phyloP scores from a whole-genome alignment of 495 filamentous ascomycete species.

The Annulohypoxylon nitens region DNA sequence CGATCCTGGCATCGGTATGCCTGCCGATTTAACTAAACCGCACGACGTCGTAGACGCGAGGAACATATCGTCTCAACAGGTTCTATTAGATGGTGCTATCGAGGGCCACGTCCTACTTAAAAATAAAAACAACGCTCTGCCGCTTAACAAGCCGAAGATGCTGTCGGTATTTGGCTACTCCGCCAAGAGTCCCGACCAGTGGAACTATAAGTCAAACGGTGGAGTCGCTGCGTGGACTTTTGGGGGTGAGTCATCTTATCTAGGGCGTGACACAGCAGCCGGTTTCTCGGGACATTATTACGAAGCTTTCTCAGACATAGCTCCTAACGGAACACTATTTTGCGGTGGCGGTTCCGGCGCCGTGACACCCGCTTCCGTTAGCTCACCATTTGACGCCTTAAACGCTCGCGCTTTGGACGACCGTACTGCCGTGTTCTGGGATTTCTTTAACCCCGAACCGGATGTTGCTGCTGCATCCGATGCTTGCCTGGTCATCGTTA shows the following conservation, averaged over 20 bases:
- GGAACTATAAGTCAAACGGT: constrained; percentile 57
- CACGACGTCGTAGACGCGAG: constrained; percentile 58
- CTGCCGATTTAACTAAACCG: constrained; percentile 64
- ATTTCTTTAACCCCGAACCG: constrained; percentile 49
- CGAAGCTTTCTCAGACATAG: constrained; percentile 50
- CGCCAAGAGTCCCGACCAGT: constrained; percentile 45
- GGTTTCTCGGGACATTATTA: constrained; percentile 44
- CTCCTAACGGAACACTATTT: constrained; percentile 58
- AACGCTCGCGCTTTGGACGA: constrained; percentile 59
- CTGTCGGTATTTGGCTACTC: constrained; percentile 55
- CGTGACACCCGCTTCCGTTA: constrained; percentile 60
- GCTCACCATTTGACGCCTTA: constrained; percentile 66
- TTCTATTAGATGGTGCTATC: constrained; percentile 51
- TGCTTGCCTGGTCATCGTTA: constrained; percentile 69
- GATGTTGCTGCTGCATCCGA: constrained; percentile 60
- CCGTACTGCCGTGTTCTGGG: constrained; percentile 58
- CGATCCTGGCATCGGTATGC: constrained; percentile 51
- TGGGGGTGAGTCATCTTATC: constrained; percentile 46
- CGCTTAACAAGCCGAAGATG: constrained; percentile 56
- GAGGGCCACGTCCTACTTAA: constrained; percentile 66
- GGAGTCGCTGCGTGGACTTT: constrained; percentile 45
- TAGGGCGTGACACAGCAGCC: constrained; percentile 47
- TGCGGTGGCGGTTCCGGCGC: constrained; percentile 66
- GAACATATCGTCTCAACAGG: constrained; percentile 48
- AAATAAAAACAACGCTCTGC: constrained; percentile 62